Conservation (phyloP, 176 grass and related monocot genomes). For the Calamus simplicifolius region DNA sequence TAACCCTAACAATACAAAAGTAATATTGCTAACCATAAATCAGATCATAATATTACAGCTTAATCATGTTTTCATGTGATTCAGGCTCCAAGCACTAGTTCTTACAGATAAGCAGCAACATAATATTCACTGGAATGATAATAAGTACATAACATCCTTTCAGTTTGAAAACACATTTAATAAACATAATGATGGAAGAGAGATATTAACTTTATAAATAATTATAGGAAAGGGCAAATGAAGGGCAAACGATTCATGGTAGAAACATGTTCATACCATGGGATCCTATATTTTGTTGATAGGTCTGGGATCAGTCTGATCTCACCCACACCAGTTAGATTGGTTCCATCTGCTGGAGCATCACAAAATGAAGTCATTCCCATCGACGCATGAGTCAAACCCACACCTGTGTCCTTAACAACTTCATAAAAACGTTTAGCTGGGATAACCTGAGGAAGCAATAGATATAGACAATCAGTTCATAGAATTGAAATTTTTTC, state of each 20-base stretch:
- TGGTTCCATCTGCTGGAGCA: constrained; percentile 70
- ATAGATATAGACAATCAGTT: background rate
- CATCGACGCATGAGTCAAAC: constrained; percentile 73
- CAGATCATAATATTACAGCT: too few relatives aligned
- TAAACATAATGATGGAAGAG: background rate
- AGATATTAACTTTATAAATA: background rate
- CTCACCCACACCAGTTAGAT: constrained; percentile 84
- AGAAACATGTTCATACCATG: constrained; percentile 54
- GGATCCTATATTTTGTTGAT: constrained; percentile 61
- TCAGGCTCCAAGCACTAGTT: too few relatives aligned
- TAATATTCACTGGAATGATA: too few relatives aligned
- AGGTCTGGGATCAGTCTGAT: constrained; percentile 85
- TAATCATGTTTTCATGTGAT: too few relatives aligned
- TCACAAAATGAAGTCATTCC: constrained; percentile 75
- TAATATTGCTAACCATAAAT: too few relatives aligned
- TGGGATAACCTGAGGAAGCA: constrained; percentile 67
- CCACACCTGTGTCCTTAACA: constrained; percentile 69
- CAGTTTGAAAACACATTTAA: too few relatives aligned
- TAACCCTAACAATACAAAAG: too few relatives aligned
- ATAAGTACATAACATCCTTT: too few relatives aligned
- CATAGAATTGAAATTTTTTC: too few relatives aligned
- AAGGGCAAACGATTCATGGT: background rate
- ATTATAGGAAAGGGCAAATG: background rate
- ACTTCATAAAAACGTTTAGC: constrained; percentile 66
- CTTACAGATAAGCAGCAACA: too few relatives aligned